Evolutionary conservation across 805 yeast genomes (phyloP).

Genomic region (Saturnispora galanensis): DNA sequence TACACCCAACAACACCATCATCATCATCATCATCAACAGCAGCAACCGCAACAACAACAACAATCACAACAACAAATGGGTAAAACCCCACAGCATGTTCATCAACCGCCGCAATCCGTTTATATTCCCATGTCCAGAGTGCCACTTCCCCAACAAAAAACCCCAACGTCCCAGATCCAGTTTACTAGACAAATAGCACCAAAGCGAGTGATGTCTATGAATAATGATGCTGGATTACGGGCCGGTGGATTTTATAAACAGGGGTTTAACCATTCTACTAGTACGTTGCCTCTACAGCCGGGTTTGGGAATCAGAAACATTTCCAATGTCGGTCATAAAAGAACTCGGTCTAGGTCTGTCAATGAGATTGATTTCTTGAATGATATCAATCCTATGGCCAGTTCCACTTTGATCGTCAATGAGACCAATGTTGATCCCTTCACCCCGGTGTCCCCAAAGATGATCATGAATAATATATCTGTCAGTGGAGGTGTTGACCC

Average conservation of each 20-base stretch:
- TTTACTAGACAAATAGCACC: neutral
- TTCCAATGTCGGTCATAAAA: slow-evolving; percentile 23
- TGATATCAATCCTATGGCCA: slow-evolving; percentile 1
- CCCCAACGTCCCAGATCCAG: too few species aligned
- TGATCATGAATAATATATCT: slow-evolving; percentile 2
- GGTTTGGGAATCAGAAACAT: neutral
- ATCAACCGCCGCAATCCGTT: too few species aligned
- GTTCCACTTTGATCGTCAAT: slow-evolving; percentile 1
- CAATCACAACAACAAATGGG: neutral
- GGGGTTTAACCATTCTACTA: slow-evolving; percentile 2
- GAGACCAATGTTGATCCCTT: slow-evolving; percentile 4
- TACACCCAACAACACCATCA: neutral
- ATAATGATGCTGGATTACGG: too few species aligned
- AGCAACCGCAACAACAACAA: neutral
- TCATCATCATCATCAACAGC: slow-evolving; percentile 1
- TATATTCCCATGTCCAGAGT: too few species aligned
- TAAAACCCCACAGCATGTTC: neutral
- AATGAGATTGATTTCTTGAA: slow-evolving; percentile 21
- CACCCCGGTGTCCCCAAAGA: slow-evolving; percentile 6
- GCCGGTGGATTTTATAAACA: slow-evolving; percentile 1
- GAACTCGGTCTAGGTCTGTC: slow-evolving; percentile 28
- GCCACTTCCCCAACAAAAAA: too few species aligned
- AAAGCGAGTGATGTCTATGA: slow-evolving; percentile 1
- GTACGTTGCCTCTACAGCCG: neutral
- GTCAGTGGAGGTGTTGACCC: neutral